A percentile compares a stretch with the other conserved stretches of the same genome.
phyloP scores from a whole-genome alignment of 2,329 filamentous ascomycete genomes.

The Alternaria metachromatica region DNA sequence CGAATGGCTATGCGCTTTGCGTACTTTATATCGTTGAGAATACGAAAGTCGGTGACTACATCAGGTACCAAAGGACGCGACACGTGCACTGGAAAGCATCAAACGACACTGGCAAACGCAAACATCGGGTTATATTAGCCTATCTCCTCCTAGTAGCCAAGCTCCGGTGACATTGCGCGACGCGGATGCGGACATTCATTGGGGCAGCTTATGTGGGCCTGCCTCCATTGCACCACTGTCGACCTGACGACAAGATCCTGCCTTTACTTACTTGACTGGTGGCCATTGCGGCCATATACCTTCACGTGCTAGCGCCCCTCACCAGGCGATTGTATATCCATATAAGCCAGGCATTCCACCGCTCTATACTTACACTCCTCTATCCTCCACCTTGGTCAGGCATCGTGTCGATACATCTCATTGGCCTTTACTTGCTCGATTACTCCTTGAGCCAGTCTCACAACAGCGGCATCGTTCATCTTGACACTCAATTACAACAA shows the following conservation, averaged over 20 bases:
- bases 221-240: neutral
- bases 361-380: neutral
- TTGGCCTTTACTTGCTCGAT: neutral
- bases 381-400: neutral
- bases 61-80: neutral
- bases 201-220: accelerated
- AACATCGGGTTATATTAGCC: neutral
- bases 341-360: neutral
- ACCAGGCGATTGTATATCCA: neutral
- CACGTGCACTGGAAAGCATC: neutral
- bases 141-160: too few species aligned
- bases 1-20: too few species aligned
- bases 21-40: neutral
- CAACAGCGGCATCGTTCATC: neutral
- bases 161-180: neutral
- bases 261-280: neutral
- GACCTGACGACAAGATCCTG: neutral
- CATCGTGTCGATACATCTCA: neutral
- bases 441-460: neutral
- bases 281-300: neutral
- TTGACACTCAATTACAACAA: too few species aligned
- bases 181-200: neutral
- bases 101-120: neutral
- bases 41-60: neutral
- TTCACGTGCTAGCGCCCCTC: neutral